A percentile compares a stretch with the other conserved stretches of the same genome.
phyloP scores from a whole-genome alignment of 2,329 filamentous ascomycete genomes.

The Diaporthe ampelina region DNA sequence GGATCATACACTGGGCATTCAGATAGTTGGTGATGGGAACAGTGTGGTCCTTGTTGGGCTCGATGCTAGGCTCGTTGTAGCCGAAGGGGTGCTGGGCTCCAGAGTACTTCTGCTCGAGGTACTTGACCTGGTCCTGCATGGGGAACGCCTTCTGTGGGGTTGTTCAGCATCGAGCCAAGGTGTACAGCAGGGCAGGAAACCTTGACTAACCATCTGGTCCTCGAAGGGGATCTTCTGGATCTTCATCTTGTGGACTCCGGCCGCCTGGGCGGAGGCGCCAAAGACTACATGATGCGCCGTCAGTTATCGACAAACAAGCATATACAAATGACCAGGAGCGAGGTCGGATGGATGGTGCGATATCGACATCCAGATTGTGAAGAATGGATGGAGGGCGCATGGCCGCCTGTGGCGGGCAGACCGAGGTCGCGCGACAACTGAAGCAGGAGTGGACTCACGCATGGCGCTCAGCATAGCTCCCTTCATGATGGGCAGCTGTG shows the following conservation, averaged over 20 bases:
- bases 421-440: conserved; percentile 30
- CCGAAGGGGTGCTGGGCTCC: conserved; percentile 58
- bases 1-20: conserved; percentile 92
- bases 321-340: conserved; percentile 46
- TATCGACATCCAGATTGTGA: neutral
- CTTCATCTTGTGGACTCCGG: conserved; percentile 95
- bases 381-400: conserved; percentile 5
- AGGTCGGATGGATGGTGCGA: neutral
- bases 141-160: conserved; percentile 76
- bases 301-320: conserved; percentile 74
- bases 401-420: conserved; percentile 15
- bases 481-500: conserved; percentile 79
- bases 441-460: conserved; percentile 37
- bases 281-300: conserved; percentile 39
- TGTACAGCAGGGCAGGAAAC: neutral
- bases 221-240: conserved; percentile 95
- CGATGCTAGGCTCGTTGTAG: conserved; percentile 37
- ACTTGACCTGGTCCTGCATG: conserved; percentile 84
- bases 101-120: conserved; percentile 97
- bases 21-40: conserved; percentile 97
- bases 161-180: conserved; percentile 36
- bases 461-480: conserved; percentile 77
- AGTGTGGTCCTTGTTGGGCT: conserved; percentile 70
- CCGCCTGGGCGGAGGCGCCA: conserved; percentile 77
- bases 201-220: conserved; percentile 85